Conservation (phyloP, 2,329 filamentous ascomycete genomes). For the Sclerotinia nivalis region DNA sequence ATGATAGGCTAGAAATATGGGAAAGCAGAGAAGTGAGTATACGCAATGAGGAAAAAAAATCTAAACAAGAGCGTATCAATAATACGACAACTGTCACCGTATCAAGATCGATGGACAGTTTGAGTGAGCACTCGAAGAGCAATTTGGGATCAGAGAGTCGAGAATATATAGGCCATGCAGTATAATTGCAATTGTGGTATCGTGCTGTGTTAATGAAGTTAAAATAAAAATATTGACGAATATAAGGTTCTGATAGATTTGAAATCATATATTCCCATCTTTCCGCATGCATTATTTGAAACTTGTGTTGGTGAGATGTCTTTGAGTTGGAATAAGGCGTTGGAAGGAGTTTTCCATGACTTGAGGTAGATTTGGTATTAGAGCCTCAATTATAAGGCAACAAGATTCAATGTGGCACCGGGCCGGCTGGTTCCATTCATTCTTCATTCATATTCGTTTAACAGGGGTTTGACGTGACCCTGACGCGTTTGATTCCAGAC, state of each 20-base stretch:
- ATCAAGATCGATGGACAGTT: not conserved
- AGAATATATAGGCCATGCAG: not conserved
- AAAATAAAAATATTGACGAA: not conserved
- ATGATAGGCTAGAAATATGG: slow-evolving; percentile 17
- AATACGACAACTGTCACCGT: slow-evolving; percentile 2
- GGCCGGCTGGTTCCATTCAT: not conserved
- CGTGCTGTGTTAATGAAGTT: not conserved
- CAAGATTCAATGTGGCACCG: not conserved
- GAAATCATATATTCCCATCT: not conserved
- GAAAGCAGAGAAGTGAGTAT: slow-evolving; percentile 20
- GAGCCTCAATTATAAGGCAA: not conserved
- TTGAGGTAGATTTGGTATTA: not conserved
- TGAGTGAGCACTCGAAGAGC: not conserved
- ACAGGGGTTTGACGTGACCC: slow-evolving; percentile 15
- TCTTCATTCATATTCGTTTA: not conserved
- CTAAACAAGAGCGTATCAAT: not conserved
- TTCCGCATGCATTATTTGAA: not conserved
- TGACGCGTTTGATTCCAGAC: slow-evolving; percentile 21
- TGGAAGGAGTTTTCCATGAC: not conserved
- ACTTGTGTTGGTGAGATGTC: not conserved
- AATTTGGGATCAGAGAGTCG: not conserved
- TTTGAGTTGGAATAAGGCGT: not conserved
- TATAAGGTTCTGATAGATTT: not conserved
- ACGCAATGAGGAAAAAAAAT: not conserved
- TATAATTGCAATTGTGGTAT: not conserved